Percentiles rank a stretch among this genome's conserved stretches.
Evolutionary conservation across 768 basidiomycete species (phyloP).

Genomic region (Leucogyrophana mollusca): DNA sequence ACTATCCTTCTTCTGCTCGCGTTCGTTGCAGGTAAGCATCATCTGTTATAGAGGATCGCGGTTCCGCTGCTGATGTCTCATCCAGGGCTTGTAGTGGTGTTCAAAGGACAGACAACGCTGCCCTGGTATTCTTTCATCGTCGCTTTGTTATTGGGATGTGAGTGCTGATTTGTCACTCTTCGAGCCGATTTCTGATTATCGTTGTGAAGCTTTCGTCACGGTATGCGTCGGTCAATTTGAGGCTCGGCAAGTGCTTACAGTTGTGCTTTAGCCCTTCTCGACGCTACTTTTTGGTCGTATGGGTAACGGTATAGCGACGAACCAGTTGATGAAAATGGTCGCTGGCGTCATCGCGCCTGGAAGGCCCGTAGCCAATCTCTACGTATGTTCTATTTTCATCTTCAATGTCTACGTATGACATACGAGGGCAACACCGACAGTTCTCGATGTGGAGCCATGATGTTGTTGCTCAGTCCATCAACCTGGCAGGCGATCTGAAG

Average conservation of each 20-base stretch:
- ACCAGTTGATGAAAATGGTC: conserved; percentile 65
- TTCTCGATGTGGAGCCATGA: conserved; percentile 72
- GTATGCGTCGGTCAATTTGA: too few relatives aligned
- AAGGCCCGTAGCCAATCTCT: conserved; percentile 67
- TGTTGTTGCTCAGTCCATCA: conserved; percentile 52
- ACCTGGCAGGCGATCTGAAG: conserved; percentile 37
- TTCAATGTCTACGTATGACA: not conserved
- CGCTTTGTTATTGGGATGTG: conserved; percentile 52
- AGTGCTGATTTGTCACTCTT: conserved; percentile 28
- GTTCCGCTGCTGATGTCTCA: not conserved
- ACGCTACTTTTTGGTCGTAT: conserved; percentile 55
- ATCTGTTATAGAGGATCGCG: not conserved
- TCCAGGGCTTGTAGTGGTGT: conserved; percentile 51
- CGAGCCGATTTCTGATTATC: not conserved
- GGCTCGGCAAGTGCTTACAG: conserved; percentile 2
- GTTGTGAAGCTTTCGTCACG: conserved; percentile 3
- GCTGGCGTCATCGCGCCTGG: conserved; percentile 61
- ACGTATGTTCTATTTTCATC: conserved; percentile 38
- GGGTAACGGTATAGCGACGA: conserved; percentile 60
- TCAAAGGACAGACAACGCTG: conserved; percentile 59
- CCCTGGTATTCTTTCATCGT: conserved; percentile 64
- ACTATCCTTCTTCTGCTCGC: conserved; percentile 43
- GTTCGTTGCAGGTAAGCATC: conserved; percentile 55
- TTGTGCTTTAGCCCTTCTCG: conserved; percentile 53
- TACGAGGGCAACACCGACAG: conserved; percentile 23